These are phyloP conservation scores for Cladosporium sp. DNA, from an alignment of 2,329 filamentous ascomycete species.

Conservation along the genomic window DNA sequence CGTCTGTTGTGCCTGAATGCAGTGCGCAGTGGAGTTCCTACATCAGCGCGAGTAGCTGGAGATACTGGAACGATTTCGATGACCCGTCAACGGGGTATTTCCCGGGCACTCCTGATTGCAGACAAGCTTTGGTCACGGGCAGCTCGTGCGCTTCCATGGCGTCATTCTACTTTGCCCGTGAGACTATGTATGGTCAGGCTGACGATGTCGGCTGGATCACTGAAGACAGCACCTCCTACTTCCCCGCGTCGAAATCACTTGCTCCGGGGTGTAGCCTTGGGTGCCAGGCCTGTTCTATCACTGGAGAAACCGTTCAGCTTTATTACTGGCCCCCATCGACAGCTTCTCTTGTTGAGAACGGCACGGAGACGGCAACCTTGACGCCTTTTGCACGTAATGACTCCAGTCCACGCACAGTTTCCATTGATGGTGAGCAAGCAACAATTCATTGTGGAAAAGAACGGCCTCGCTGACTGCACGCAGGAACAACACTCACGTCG, in stretches of 20 bases:
- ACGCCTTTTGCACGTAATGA: background rate
- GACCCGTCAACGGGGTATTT: background rate
- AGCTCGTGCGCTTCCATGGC: background rate
- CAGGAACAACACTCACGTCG: slow-evolving; percentile 2
- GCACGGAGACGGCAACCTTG: slow-evolving; percentile 9
- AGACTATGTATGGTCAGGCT: background rate
- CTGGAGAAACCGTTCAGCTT: slow-evolving; percentile 17
- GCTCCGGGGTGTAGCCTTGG: slow-evolving; percentile 19
- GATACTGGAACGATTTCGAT: background rate
- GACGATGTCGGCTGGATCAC: slow-evolving; percentile 1
- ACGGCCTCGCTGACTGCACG: background rate
- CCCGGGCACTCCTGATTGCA: background rate
- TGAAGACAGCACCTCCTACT: slow-evolving; percentile 9
- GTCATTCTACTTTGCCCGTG: background rate
- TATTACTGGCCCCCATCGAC: slow-evolving; percentile 19
- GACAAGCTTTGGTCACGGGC: background rate
- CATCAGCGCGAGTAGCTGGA: background rate
- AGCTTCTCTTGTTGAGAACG: slow-evolving; percentile 11
- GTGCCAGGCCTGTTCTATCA: slow-evolving; percentile 18
- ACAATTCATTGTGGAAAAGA: too few species aligned
- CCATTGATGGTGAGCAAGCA: slow-evolving; percentile 6
- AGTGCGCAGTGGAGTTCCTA: slow-evolving; percentile 3
- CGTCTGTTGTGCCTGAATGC: background rate
- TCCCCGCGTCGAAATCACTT: slow-evolving; percentile 12
- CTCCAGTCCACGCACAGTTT: slow-evolving; percentile 3